These are phyloP conservation scores for Nakazawaea pomicola DNA, from an alignment of 805 yeast species.

Conservation along the genomic window DNA sequence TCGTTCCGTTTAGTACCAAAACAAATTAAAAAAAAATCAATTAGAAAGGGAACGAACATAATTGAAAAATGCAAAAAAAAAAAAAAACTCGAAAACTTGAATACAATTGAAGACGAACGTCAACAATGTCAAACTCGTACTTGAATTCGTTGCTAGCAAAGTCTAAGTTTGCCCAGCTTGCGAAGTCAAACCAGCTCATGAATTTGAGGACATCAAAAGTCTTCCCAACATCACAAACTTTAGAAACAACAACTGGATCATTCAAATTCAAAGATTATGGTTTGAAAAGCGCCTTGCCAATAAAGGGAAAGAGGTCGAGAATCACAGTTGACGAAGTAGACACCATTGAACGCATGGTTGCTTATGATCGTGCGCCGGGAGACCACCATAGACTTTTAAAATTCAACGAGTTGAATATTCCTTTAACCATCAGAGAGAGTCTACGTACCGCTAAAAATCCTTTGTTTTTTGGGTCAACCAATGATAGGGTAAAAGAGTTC, in stretches of 20 bases:
- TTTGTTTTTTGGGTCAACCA: conserved; percentile 11
- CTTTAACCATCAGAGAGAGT: conserved; percentile 29
- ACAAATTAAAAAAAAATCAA: too few species aligned
- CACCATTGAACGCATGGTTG: conserved; percentile 61
- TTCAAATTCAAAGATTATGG: conserved; percentile 72
- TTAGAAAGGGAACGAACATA: not conserved
- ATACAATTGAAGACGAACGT: not conserved
- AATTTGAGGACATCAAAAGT: conserved; percentile 21
- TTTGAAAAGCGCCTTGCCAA: conserved; percentile 65
- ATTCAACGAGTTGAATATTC: conserved; percentile 64
- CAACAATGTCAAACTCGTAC: conserved; percentile 11
- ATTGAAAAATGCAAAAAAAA: not conserved
- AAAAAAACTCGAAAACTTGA: not conserved
- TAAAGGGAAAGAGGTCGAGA: conserved; percentile 50
- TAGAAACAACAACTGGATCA: conserved; percentile 63
- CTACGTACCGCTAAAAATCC: conserved; percentile 16
- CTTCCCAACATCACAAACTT: conserved; percentile 67
- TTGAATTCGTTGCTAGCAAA: conserved; percentile 5
- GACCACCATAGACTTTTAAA: conserved; percentile 55
- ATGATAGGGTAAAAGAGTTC: conserved; percentile 17
- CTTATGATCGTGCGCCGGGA: conserved; percentile 61
- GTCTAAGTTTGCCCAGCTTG: conserved; percentile 30
- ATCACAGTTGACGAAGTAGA: conserved; percentile 65
- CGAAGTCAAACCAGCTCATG: conserved; percentile 23
- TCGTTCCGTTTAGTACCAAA: too few species aligned